phyloP scores from a whole-genome alignment of 352 stramenopile species.

The Globisporangium acanthophoron region DNA sequence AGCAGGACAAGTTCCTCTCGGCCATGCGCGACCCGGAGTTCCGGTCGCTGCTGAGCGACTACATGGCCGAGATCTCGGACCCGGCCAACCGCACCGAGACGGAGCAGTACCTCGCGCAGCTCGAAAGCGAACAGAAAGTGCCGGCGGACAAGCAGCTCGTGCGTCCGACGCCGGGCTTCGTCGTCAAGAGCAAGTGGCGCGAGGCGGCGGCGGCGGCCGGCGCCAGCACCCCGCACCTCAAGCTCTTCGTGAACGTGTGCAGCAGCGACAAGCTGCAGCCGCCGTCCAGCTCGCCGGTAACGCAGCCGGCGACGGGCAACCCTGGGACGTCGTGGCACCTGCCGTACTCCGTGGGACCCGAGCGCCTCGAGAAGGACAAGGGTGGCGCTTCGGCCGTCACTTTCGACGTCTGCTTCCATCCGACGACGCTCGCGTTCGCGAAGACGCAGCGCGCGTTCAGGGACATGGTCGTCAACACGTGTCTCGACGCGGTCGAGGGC shows the following conservation, averaged over 20 bases:
- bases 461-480: constrained; percentile 85
- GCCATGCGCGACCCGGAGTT: constrained; percentile 91
- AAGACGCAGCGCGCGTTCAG: constrained; percentile 52
- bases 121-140: constrained; percentile 88
- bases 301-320: constrained; percentile 13
- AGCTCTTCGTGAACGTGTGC: constrained; percentile 95
- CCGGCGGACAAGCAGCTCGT: constrained; percentile 85
- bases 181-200: constrained; percentile 85
- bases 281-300: constrained; percentile 51
- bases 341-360: constrained; percentile 86
- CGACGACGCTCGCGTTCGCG: constrained; percentile 70
- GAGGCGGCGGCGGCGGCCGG: not conserved
- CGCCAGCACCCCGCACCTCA: constrained; percentile 18
- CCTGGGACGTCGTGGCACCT: constrained; percentile 79
- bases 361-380: constrained; percentile 90
- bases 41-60: constrained; percentile 89
- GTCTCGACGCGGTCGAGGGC: constrained; percentile 79
- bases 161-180: constrained; percentile 80
- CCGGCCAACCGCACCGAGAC: constrained; percentile 85
- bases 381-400: constrained; percentile 52
- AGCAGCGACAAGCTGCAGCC: constrained; percentile 77
- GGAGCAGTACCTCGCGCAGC: constrained; percentile 85
- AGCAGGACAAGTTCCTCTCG: constrained; percentile 84
- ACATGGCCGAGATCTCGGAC: constrained; percentile 93
- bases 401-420: constrained; percentile 93